phyloP scores from a whole-genome alignment of 352 stramenopile genomes.

The Peronosclerospora sorghi region DNA sequence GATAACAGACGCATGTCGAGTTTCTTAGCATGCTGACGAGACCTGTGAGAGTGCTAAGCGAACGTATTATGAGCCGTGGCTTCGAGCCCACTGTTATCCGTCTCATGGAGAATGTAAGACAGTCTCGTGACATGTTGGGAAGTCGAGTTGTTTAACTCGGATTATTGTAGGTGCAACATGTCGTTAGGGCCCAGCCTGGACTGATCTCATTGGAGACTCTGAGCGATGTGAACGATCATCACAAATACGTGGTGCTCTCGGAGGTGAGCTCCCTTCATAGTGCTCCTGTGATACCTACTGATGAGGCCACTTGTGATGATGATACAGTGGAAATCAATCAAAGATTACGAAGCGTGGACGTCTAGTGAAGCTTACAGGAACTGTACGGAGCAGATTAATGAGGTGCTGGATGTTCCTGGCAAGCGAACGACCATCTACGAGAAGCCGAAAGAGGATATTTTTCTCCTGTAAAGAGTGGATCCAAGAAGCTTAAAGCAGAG shows the following conservation, averaged over 20 bases:
- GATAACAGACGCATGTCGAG: too few species aligned
- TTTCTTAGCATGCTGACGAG: slow-evolving; percentile 23
- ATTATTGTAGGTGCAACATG: slow-evolving; percentile 73
- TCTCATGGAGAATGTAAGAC: slow-evolving; percentile 66
- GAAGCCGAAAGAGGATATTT: slow-evolving; percentile 71
- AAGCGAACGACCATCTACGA: slow-evolving; percentile 83
- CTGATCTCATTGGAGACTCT: slow-evolving; percentile 75
- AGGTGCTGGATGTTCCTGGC: slow-evolving; percentile 75
- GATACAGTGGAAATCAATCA: slow-evolving; percentile 64
- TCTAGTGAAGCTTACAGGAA: slow-evolving; percentile 68
- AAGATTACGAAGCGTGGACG: slow-evolving; percentile 72
- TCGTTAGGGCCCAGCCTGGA: slow-evolving; percentile 62
- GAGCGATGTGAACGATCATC: slow-evolving; percentile 72
- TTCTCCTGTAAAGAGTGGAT: slow-evolving; percentile 67
- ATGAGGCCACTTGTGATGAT: neutral
- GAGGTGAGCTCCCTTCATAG: slow-evolving; percentile 28
- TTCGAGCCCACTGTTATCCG: slow-evolving; percentile 73
- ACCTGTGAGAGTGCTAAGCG: slow-evolving; percentile 70
- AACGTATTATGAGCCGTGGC: slow-evolving; percentile 74
- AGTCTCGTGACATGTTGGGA: neutral
- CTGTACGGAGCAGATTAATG: slow-evolving; percentile 78
- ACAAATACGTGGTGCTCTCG: slow-evolving; percentile 82
- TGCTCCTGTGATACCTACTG: neutral
- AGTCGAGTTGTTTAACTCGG: neutral
- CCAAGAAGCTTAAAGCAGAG: too few species aligned